These are phyloP conservation scores for Trichoderma atrobrunneum DNA, from an alignment of 2,329 filamentous ascomycete genomes.

Conservation along the genomic window DNA sequence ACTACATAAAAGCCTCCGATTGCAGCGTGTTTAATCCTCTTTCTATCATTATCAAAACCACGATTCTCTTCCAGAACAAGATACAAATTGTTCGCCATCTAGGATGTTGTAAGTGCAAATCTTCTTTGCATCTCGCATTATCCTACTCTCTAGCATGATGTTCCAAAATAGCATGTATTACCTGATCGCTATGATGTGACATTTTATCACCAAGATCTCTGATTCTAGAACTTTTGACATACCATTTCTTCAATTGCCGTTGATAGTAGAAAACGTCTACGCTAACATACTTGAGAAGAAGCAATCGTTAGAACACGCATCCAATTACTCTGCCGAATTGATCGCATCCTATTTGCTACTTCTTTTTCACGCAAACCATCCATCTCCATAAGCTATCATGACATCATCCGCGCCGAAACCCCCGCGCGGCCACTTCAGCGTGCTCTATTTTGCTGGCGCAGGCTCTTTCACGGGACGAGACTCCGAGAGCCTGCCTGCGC, in stretches of 20 bases:
- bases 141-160: constrained; percentile 45
- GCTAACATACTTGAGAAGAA: constrained; percentile 3
- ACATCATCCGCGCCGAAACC: constrained; percentile 45
- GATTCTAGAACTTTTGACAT: constrained; percentile 38
- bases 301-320: background rate
- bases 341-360: background rate
- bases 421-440: constrained; percentile 65
- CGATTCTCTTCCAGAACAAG: constrained; percentile 16
- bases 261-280: background rate
- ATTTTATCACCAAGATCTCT: constrained; percentile 72
- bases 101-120: constrained; percentile 8
- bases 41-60: background rate
- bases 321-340: background rate
- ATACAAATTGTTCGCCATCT: constrained; percentile 7
- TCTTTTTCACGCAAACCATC: background rate
- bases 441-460: constrained; percentile 80
- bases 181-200: constrained; percentile 54
- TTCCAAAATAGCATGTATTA: constrained; percentile 56
- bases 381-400: background rate
- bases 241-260: background rate
- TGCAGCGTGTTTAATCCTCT: background rate
- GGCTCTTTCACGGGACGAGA: constrained; percentile 68
- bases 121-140: background rate
- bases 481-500: constrained; percentile 63
- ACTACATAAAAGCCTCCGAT: background rate